Base-by-base conservation (phyloP, 2,329 filamentous ascomycete genomes). In the Emergomyces pasteurianus region DNA sequence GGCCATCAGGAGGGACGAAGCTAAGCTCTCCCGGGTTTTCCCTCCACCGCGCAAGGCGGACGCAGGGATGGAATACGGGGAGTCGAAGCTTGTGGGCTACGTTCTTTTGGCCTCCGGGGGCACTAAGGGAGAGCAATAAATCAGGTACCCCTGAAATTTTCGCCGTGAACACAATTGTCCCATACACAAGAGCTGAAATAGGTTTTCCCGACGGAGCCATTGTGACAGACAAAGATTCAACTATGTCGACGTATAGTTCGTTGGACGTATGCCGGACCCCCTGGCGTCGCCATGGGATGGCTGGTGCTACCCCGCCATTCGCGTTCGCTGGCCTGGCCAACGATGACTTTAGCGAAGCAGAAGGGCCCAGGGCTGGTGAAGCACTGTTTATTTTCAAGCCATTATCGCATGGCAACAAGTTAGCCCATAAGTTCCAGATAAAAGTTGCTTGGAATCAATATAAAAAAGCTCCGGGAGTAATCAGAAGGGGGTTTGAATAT, bases 181-280 rank as follows among this genome's bases (percentile, higher is more conserved):
- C 94, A 67, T 94, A 89, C 16, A 90, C 89, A 65, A 95, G 87
- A 2, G 94, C 92, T 8, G 90, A 86, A 26, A 99, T 80, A 0
- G 92, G 87, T 16, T 91, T 83, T 4, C 94, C 94, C 0, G 92
- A 96, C 0, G 94, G 94, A 0, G 94, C 91, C 49, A 97, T 82
- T 0, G 88, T 96, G 47, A 96, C 90, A 0, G 86, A 84, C 0
- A 99, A 79, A 1, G 89, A 90, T 77, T 99, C 94, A 63, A 99
- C 85, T 14, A 99, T 85, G 72, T 99, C 94, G 61, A 96, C 92
- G 72, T 97, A 97, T 66, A 99, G 81, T 74, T 99, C 94, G 74
- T 97, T 99, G 60, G 89, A 95, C 3, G 92, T 97, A 73, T 99
- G 94, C 18, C 92, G 83, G 59, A 99, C 94, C 69, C 96, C 96